Evolutionary conservation across 108 stramenopile genomes (phyloP).

Genomic region (Cyclotella atomus): DNA sequence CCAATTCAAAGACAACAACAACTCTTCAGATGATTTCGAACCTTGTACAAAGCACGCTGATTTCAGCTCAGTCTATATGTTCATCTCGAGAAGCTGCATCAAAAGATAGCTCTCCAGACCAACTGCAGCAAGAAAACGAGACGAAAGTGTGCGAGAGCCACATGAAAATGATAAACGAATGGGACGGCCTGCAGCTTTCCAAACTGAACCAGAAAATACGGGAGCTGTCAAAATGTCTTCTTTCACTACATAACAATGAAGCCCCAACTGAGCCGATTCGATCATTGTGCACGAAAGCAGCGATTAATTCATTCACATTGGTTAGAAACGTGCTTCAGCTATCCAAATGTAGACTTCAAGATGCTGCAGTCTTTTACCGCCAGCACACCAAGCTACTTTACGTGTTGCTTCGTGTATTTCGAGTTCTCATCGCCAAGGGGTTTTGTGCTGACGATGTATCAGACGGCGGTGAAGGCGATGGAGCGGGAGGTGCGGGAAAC

Average conservation of each 20-base stretch:
- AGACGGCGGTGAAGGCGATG: conserved; percentile 75
- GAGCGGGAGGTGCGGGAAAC: conserved; percentile 68
- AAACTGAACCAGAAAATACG: conserved; percentile 30
- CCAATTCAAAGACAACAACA: not conserved
- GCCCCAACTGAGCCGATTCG: conserved; percentile 27
- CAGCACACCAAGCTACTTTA: conserved; percentile 85
- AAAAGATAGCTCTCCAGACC: not conserved
- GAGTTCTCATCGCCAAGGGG: conserved; percentile 91
- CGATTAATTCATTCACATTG: conserved; percentile 56
- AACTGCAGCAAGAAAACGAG: not conserved
- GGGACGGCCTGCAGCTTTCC: conserved; percentile 42
- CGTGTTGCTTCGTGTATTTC: conserved; percentile 86
- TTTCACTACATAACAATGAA: conserved; percentile 33
- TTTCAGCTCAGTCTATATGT: conserved; percentile 42
- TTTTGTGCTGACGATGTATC: conserved; percentile 89
- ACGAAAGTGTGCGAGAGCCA: conserved; percentile 24
- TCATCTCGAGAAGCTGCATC: not conserved
- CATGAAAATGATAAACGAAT: conserved; percentile 49
- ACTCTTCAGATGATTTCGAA: conserved; percentile 26
- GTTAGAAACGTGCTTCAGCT: conserved; percentile 41
- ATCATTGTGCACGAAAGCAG: conserved; percentile 44
- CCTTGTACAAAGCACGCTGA: conserved; percentile 35
- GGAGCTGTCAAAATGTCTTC: conserved; percentile 31
- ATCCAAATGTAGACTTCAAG: conserved; percentile 37
- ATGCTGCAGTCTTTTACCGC: conserved; percentile 58